Conservation (phyloP, 805 yeast genomes). For the Metschnikowia hibisci region DNA sequence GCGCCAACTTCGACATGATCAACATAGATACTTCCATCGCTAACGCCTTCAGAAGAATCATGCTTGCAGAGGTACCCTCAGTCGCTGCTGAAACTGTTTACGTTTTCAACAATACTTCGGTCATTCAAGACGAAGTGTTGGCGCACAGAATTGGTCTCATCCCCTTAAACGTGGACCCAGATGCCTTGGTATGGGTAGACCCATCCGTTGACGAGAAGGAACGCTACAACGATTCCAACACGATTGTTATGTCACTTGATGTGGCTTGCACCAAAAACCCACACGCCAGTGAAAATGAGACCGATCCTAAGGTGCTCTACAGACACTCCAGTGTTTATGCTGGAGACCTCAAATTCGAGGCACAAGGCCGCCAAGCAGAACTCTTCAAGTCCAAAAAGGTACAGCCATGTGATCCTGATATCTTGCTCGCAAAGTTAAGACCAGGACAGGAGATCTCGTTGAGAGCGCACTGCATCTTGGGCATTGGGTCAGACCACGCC, state of each 20-base stretch:
- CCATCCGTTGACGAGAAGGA: constrained; percentile 54
- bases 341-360: constrained; percentile 81
- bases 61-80: constrained; percentile 95
- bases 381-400: constrained; percentile 64
- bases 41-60: constrained; percentile 93
- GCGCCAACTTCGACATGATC: constrained; percentile 81
- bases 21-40: constrained; percentile 90
- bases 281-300: constrained; percentile 70
- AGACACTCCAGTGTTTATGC: constrained; percentile 87
- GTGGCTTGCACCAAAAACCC: constrained; percentile 84
- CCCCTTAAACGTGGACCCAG: constrained; percentile 91
- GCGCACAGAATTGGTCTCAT: constrained; percentile 93
- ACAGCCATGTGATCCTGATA: constrained; percentile 81
- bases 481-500: constrained; percentile 93
- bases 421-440: constrained; percentile 84
- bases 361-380: constrained; percentile 83
- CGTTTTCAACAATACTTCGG: constrained; percentile 91
- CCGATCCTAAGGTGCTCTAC: constrained; percentile 80
- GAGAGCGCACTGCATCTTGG: constrained; percentile 85
- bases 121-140: constrained; percentile 93
- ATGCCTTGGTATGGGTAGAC: constrained; percentile 80
- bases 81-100: constrained; percentile 93
- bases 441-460: constrained; percentile 96
- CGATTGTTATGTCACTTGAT: constrained; percentile 77
- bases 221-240: constrained; percentile 81